phyloP scores from a whole-genome alignment of 768 basidiomycete species.

The Mycena galericulata region DNA sequence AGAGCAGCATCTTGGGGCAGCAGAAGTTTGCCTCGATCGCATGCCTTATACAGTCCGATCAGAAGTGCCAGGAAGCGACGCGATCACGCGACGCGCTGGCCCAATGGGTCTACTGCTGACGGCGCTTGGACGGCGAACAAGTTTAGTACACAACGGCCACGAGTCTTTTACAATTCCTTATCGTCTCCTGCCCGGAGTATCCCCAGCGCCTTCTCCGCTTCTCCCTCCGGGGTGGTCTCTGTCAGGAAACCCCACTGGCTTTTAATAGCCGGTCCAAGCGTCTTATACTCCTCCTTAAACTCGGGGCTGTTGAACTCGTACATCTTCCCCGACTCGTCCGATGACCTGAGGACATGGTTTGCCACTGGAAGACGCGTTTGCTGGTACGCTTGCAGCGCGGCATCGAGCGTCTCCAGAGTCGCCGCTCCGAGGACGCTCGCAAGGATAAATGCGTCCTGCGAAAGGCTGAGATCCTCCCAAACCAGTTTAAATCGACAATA shows the following conservation, averaged over 20 bases:
- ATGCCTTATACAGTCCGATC: not conserved
- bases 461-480: not conserved
- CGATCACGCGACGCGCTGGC: conserved; percentile 3
- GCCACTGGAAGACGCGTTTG: conserved; percentile 48
- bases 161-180: too few species aligned
- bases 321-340: conserved; percentile 50
- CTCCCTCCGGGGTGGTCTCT: conserved; percentile 48
- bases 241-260: conserved; percentile 58
- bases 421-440: conserved; percentile 37
- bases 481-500: conserved; percentile 7
- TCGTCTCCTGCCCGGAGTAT: too few species aligned
- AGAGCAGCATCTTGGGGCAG: conserved; percentile 19
- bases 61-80: not conserved
- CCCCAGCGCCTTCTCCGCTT: conserved; percentile 37
- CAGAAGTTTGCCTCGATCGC: not conserved
- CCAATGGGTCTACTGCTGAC: not conserved
- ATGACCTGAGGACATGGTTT: conserved; percentile 47
- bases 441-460: conserved; percentile 45
- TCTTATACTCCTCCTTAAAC: conserved; percentile 50
- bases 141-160: not conserved
- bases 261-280: conserved; percentile 54
- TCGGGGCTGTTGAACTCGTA: conserved; percentile 53
- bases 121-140: not conserved
- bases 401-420: conserved; percentile 31
- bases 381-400: conserved; percentile 48